These are phyloP conservation scores for Talaromyces sp. DNA, from an alignment of 2,329 filamentous ascomycete genomes.

Conservation along the genomic window DNA sequence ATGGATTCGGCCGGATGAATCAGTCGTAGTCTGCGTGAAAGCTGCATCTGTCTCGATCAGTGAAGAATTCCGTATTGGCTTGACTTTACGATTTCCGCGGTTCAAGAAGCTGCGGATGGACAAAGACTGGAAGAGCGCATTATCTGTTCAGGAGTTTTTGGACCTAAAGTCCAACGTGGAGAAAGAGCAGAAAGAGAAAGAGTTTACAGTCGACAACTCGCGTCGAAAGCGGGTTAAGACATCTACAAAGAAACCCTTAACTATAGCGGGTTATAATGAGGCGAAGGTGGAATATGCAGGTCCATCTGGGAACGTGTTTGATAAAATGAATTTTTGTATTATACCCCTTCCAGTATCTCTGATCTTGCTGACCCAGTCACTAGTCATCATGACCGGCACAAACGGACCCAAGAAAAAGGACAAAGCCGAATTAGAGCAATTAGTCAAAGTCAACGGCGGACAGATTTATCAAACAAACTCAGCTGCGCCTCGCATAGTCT, in stretches of 20 bases:
- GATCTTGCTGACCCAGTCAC: background rate
- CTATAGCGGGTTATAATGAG: constrained; percentile 68
- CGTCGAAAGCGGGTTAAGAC: constrained; percentile 62
- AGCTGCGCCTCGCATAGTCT: constrained; percentile 59
- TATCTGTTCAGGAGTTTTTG: constrained; percentile 74
- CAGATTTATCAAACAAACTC: constrained; percentile 70
- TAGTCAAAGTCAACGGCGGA: constrained; percentile 82
- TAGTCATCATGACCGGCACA: constrained; percentile 71
- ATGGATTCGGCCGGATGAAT: constrained; percentile 89
- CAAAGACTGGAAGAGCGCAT: constrained; percentile 74
- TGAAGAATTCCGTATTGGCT: constrained; percentile 70
- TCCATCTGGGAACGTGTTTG: constrained; percentile 64
- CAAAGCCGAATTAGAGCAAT: constrained; percentile 73
- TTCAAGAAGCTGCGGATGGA: constrained; percentile 81
- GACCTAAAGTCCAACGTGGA: constrained; percentile 67
- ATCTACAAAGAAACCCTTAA: constrained; percentile 61
- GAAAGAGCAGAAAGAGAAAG: constrained; percentile 66
- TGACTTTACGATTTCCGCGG: constrained; percentile 85
- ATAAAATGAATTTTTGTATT: constrained; percentile 70
- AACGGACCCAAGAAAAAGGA: constrained; percentile 65
- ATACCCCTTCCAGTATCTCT: constrained; percentile 1
- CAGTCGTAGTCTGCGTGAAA: constrained; percentile 83
- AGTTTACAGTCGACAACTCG: constrained; percentile 68
- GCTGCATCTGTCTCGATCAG: constrained; percentile 73
- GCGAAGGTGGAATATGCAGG: constrained; percentile 53